These are phyloP conservation scores for Apiospora hydei DNA, from an alignment of 2,329 filamentous ascomycete species.

Conservation along the genomic window DNA sequence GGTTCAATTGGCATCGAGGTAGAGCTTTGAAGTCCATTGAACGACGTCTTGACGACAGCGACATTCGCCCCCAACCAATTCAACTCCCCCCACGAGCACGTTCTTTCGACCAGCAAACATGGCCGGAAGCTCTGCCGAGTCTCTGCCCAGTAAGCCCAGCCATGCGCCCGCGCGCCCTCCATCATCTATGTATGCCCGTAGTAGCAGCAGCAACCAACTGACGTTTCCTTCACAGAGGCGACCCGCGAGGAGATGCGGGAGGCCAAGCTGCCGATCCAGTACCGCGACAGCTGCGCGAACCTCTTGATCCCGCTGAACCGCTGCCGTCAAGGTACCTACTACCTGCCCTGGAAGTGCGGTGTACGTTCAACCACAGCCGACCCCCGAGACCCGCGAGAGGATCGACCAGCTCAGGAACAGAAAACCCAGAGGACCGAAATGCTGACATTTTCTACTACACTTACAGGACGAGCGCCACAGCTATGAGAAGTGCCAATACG, in stretches of 20 bases:
- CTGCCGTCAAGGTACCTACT: constrained; percentile 91
- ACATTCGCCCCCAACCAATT: not conserved
- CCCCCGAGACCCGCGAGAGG: not conserved
- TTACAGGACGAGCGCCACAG: constrained; percentile 89
- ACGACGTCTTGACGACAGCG: constrained; percentile 17
- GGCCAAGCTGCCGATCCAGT: constrained; percentile 84
- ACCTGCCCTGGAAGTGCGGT: constrained; percentile 97
- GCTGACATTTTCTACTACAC: constrained; percentile 24
- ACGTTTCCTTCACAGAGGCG: constrained; percentile 61
- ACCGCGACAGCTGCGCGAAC: constrained; percentile 95
- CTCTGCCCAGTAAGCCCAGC: constrained; percentile 37
- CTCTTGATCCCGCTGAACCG: constrained; percentile 95
- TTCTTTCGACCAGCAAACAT: constrained; percentile 24
- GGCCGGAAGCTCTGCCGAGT: constrained; percentile 37
- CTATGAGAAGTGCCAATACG: constrained; percentile 99
- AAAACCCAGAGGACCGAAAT: not conserved
- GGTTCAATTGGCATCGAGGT: constrained; percentile 13
- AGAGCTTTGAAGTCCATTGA: constrained; percentile 8
- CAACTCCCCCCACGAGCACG: constrained; percentile 8
- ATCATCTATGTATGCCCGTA: no score
- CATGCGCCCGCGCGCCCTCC: not conserved
- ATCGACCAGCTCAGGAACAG: no score
- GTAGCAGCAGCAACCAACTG: not conserved
- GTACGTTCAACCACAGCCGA: constrained; percentile 60
- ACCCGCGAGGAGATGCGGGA: constrained; percentile 94